phyloP scores from a whole-genome alignment of 202 grass and related monocot species.

The Thinopyrum obtusiflorum region DNA sequence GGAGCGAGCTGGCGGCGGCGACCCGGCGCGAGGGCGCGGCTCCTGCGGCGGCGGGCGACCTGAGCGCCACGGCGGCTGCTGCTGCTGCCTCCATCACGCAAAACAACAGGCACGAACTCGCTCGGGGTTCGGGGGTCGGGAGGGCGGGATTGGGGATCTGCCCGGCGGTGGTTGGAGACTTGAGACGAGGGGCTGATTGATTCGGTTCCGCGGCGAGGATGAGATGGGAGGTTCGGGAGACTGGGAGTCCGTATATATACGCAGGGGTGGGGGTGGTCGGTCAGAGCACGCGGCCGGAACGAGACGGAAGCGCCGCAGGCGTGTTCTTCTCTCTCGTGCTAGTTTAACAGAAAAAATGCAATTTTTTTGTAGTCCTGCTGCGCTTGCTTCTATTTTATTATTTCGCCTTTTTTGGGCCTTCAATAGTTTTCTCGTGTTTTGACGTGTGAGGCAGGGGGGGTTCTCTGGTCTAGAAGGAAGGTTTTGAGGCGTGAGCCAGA shows the following conservation, averaged over 20 bases:
- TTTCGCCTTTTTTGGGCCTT: not conserved
- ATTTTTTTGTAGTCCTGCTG: not conserved
- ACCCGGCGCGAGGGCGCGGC: slow-evolving; percentile 26
- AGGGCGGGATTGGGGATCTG: slow-evolving; percentile 20
- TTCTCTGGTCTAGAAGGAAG: not conserved
- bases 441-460: not conserved
- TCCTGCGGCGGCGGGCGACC: slow-evolving; percentile 45
- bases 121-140: not conserved
- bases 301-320: not conserved
- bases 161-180: slow-evolving; percentile 14
- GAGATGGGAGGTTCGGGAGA: not conserved
- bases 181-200: not conserved
- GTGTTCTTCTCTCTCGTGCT: slow-evolving; percentile 19
- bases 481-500: not conserved
- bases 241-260: slow-evolving; percentile 17
- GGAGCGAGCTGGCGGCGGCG: slow-evolving; percentile 26
- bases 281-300: slow-evolving; percentile 33
- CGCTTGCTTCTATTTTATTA: not conserved
- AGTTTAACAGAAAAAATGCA: not conserved
- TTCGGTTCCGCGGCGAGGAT: not conserved
- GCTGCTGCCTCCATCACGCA: slow-evolving; percentile 42
- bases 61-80: slow-evolving; percentile 41
- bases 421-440: not conserved
- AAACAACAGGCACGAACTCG: not conserved
- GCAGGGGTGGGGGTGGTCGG: not conserved